Percentiles rank a stretch among this genome's conserved stretches.
Conservation (phyloP, 352 stramenopile species). For the Pythium pectinolyticum region DNA sequence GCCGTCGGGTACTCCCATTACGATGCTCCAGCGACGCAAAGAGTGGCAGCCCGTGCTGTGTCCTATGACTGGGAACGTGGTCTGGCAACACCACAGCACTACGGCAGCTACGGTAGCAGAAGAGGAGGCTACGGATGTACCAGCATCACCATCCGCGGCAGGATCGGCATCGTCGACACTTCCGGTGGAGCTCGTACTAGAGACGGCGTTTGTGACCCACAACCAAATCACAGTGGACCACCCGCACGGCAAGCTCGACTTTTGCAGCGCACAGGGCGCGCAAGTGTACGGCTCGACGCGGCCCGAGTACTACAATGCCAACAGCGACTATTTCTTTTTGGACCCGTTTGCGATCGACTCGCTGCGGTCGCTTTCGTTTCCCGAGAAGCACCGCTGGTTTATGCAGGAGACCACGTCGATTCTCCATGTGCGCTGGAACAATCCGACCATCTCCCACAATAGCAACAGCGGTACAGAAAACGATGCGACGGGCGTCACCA, state of each 20-base stretch:
- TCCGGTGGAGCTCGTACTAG: conserved; percentile 30
- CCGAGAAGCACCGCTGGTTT: conserved; percentile 58
- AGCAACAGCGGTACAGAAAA: background rate
- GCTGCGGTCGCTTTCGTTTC: conserved; percentile 42
- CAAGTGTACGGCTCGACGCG: conserved; percentile 34
- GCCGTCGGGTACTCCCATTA: conserved; percentile 16
- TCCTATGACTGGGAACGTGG: conserved; percentile 27
- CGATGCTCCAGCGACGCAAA: conserved; percentile 35
- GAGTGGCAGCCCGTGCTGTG: conserved; percentile 40
- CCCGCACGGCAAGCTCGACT: conserved; percentile 25
- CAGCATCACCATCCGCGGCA: background rate
- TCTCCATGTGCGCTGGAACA: conserved; percentile 39
- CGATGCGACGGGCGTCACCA: too few species aligned
- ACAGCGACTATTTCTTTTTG: conserved; percentile 21
- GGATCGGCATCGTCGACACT: background rate
- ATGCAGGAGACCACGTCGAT: conserved; percentile 50
- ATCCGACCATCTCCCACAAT: conserved; percentile 22
- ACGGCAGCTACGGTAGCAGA: background rate
- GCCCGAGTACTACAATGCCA: conserved; percentile 16
- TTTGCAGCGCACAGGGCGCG: conserved; percentile 33
- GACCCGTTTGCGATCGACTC: conserved; percentile 37
- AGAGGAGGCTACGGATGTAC: background rate
- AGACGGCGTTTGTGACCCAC: conserved; percentile 47
- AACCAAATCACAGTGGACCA: conserved; percentile 23
- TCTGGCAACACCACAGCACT: conserved; percentile 33